Percentiles rank a stretch among this genome's conserved stretches.
Conservation (phyloP, 805 yeast species). For the Myxozyma neglecta region DNA sequence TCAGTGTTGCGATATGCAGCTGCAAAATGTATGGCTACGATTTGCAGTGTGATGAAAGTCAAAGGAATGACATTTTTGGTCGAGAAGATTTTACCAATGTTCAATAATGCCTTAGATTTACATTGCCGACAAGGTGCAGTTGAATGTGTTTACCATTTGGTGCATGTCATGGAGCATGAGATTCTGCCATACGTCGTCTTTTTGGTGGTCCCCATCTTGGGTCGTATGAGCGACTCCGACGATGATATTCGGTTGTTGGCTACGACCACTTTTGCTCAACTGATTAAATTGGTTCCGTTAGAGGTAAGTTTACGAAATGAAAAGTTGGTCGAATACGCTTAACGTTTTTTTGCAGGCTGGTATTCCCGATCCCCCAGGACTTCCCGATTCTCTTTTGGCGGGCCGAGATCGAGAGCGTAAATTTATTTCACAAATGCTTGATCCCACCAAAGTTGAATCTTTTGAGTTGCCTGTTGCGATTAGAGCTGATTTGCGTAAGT, state of each 20-base stretch:
- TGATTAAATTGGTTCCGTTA: slow-evolving; percentile 90
- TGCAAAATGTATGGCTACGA: slow-evolving; percentile 81
- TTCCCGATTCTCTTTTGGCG: slow-evolving; percentile 77
- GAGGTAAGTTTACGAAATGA: slow-evolving; percentile 47
- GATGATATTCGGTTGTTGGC: slow-evolving; percentile 85
- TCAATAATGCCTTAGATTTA: slow-evolving; percentile 70
- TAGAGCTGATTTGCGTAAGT: slow-evolving; percentile 87
- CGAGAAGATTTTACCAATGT: slow-evolving; percentile 72
- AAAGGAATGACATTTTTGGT: slow-evolving; percentile 76
- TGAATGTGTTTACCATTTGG: slow-evolving; percentile 84
- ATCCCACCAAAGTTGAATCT: slow-evolving; percentile 83
- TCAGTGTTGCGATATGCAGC: slow-evolving; percentile 88
- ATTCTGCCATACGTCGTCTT: slow-evolving; percentile 94
- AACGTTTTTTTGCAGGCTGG: slow-evolving; percentile 56
- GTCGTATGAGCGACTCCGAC: slow-evolving; percentile 96
- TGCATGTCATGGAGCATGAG: slow-evolving; percentile 79
- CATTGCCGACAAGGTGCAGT: slow-evolving; percentile 88
- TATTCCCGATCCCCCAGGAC: slow-evolving; percentile 89
- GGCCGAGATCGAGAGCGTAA: slow-evolving; percentile 94
- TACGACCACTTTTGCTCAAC: slow-evolving; percentile 94
- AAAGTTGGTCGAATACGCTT: neutral
- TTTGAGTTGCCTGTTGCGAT: slow-evolving; percentile 88
- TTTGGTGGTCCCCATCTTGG: slow-evolving; percentile 91
- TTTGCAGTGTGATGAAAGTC: slow-evolving; percentile 68
- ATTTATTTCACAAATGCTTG: slow-evolving; percentile 97